These are phyloP conservation scores for Nakaseomyces delphensis DNA, from an alignment of 1,139 yeast species.

Conservation along the genomic window DNA sequence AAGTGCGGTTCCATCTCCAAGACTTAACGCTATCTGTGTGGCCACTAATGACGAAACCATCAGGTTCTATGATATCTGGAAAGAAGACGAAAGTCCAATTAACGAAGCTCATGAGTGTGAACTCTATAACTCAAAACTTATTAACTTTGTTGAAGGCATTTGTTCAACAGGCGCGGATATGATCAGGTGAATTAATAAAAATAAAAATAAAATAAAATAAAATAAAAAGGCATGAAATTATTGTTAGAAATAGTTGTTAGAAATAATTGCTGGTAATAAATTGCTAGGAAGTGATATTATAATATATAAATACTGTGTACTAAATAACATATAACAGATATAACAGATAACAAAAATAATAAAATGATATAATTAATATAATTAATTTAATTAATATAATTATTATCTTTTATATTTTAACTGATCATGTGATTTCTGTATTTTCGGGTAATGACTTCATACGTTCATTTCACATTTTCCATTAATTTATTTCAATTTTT, in stretches of 20 bases:
- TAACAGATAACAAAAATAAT: no score
- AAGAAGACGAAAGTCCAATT: conserved; percentile 32
- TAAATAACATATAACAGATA: no score
- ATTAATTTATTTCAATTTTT: conserved; percentile 8
- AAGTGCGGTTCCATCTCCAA: conserved; percentile 61
- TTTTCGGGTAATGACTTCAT: no score
- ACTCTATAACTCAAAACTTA: conserved; percentile 49
- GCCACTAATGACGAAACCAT: conserved; percentile 74
- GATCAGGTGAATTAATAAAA: conserved; percentile 22
- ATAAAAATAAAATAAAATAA: background rate
- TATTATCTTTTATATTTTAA: no score
- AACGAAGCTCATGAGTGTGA: conserved; percentile 36
- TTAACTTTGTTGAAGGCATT: conserved; percentile 52
- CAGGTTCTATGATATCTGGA: conserved; percentile 66
- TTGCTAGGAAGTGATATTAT: no score
- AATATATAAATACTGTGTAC: no score
- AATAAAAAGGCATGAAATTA: background rate
- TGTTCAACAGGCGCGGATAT: conserved; percentile 21
- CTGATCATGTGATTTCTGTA: no score
- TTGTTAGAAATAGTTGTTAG: no score
- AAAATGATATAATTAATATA: no score
- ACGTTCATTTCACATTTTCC: no score
- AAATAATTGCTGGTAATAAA: no score
- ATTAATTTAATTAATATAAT: no score
- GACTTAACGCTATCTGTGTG: conserved; percentile 51